Evolutionary conservation across 352 stramenopile genomes (phyloP).

Genomic region (Hyaloperonospora brassicae): DNA sequence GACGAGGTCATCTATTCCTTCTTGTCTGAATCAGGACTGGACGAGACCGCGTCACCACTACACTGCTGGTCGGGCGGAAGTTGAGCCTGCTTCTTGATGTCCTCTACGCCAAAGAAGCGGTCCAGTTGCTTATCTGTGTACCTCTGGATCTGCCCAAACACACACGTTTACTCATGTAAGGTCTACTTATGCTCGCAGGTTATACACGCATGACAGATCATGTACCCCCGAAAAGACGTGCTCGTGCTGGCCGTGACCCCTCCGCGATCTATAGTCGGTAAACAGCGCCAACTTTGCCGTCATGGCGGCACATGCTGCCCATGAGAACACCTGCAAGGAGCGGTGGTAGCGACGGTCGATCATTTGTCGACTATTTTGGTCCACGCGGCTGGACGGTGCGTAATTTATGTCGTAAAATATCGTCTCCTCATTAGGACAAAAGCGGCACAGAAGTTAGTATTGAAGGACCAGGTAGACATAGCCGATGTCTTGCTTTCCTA

Average conservation of each 20-base stretch:
- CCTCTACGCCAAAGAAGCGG: conserved; percentile 82
- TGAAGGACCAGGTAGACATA: too few relatives aligned
- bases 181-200: background rate
- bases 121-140: conserved; percentile 79
- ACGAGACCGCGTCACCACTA: background rate
- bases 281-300: conserved; percentile 80
- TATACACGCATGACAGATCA: background rate
- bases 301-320: conserved; percentile 70
- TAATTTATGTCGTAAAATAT: too few relatives aligned
- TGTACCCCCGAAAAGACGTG: conserved; percentile 76
- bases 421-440: too few relatives aligned
- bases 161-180: conserved; percentile 1
- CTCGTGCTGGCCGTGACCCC: conserved; percentile 38
- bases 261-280: conserved; percentile 62
- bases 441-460: too few relatives aligned
- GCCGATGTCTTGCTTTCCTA: too few relatives aligned
- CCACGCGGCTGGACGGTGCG: too few relatives aligned
- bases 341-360: conserved; percentile 81
- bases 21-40: conserved; percentile 7
- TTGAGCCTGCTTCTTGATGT: conserved; percentile 35
- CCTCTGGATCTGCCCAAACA: conserved; percentile 40
- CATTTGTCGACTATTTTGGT: conserved; percentile 27
- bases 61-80: conserved; percentile 4
- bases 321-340: conserved; percentile 80
- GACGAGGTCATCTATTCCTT: conserved; percentile 16